Evolutionary conservation across 2,329 filamentous ascomycete species (phyloP).

Genomic region (Penicillium sp.): DNA sequence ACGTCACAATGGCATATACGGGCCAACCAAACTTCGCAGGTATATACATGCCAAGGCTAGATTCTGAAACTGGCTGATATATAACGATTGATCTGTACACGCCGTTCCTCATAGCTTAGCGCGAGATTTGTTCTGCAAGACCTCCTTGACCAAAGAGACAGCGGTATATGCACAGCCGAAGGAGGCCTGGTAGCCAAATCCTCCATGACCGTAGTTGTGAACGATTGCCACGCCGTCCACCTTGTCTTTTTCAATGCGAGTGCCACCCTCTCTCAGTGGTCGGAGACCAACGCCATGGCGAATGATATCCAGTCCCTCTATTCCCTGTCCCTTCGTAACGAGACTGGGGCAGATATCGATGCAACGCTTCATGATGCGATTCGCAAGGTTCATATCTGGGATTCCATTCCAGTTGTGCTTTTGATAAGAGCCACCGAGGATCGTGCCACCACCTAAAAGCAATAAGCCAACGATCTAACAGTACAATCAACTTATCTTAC

Average conservation of each 20-base stretch:
- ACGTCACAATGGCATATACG: conserved; percentile 1
- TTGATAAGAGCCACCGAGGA: conserved; percentile 83
- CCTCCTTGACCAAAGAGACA: conserved; percentile 63
- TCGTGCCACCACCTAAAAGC: conserved; percentile 66
- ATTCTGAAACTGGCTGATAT: neutral
- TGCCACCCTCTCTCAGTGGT: conserved; percentile 69
- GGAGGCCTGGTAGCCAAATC: conserved; percentile 61
- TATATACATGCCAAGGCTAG: neutral
- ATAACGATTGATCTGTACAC: neutral
- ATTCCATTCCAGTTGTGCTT: conserved; percentile 74
- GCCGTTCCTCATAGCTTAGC: conserved; percentile 29
- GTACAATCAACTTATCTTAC: conserved; percentile 11
- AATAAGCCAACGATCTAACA: neutral
- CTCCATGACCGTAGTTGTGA: conserved; percentile 47
- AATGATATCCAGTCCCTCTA: conserved; percentile 71
- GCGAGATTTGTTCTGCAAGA: conserved; percentile 28
- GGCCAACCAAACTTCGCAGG: neutral
- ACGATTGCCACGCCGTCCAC: conserved; percentile 57
- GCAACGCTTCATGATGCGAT: conserved; percentile 75
- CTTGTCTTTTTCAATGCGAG: conserved; percentile 70
- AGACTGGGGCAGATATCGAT: conserved; percentile 36
- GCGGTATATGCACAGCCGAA: conserved; percentile 70
- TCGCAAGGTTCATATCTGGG: conserved; percentile 74
- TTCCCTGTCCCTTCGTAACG: conserved; percentile 57
- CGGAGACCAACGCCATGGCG: conserved; percentile 79